Percentiles rank a stretch among this genome's conserved stretches.
These are phyloP conservation scores for Coniochaeta ligniaria DNA, from an alignment of 2,329 filamentous ascomycete genomes.

Conservation along the genomic window DNA sequence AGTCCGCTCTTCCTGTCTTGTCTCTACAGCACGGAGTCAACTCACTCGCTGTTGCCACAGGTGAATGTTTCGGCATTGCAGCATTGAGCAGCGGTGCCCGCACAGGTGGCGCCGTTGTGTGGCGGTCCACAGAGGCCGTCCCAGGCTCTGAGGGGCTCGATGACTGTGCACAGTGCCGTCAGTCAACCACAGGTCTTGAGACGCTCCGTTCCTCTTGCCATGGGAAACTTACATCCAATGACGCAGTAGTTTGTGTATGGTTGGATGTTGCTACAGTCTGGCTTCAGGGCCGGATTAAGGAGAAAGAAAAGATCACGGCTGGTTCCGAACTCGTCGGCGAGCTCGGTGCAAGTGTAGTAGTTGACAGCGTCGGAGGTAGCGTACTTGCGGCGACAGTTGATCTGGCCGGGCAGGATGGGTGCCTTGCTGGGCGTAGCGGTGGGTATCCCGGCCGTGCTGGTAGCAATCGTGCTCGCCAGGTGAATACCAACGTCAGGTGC, in stretches of 20 bases:
- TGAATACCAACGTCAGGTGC: too few relatives aligned
- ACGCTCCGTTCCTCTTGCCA: too few relatives aligned
- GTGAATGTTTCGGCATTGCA: background rate
- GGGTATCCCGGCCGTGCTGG: too few relatives aligned
- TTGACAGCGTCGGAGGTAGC: slow-evolving; percentile 8
- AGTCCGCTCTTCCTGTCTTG: too few relatives aligned
- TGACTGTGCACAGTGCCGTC: too few relatives aligned
- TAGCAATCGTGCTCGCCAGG: too few relatives aligned
- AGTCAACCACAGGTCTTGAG: background rate
- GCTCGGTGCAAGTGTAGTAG: slow-evolving; percentile 17
- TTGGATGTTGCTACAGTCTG: slow-evolving; percentile 19
- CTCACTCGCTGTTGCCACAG: background rate
- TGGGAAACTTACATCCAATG: slow-evolving; percentile 17
- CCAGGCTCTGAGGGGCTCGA: slow-evolving; percentile 13
- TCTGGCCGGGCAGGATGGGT: too few relatives aligned
- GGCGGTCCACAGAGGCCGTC: slow-evolving; percentile 21
- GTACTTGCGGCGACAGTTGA: too few relatives aligned
- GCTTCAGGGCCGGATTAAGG: slow-evolving; percentile 19
- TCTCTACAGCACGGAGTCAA: background rate
- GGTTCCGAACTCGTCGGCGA: slow-evolving; percentile 14
- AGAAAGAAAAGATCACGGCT: slow-evolving; percentile 15
- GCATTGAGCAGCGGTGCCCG: slow-evolving; percentile 10
- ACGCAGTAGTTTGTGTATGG: slow-evolving; percentile 21
- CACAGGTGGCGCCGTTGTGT: slow-evolving; percentile 21
- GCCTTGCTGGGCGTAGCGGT: too few relatives aligned